Base-by-base conservation (phyloP, 352 stramenopile genomes). In the Phytopythium sindhum region DNA sequence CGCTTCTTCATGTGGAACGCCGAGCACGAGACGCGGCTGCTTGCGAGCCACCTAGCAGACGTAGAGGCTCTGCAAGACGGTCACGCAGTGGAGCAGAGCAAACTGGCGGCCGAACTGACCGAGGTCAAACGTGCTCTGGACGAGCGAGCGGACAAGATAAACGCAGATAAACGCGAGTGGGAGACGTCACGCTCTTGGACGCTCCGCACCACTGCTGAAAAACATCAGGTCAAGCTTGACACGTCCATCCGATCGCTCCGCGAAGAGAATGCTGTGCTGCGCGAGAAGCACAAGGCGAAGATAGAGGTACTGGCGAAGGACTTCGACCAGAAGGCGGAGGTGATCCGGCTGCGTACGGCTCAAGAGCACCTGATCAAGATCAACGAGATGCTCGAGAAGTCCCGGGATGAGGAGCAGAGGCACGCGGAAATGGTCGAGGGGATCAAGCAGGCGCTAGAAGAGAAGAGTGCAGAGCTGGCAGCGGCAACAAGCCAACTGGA, bases 291-390 rank as follows among this genome's bases (percentile, higher is more conserved):
- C 5, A 24, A 31, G 5, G 33, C 47, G 6, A 33, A 44, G 37
- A 39, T 29, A 24, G 19, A 71, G 14, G 28, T 55, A 12, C 48
- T 75, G 10, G 35, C 37, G 11, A 65, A 50, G 39, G 48, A 60
- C 9, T 72, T 67, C 24, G 15, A 61, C 19, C 56, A 74, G 23
- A 66, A 44, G 23, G 61, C 51, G 2, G 67, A 78, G 51, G 24
- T 70, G 4, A 57, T 67, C 33, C 58, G 55, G 8, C 52, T 76
- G 28, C 62, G 59, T 15, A 47, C 68, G 11, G 54, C 63, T 31
- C 62, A 76, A 26, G 69, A 68, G 1, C 63, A 75, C 47, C 42
- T 70, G 41, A 24, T 35, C 21, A 73, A 71, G 54, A 60, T 64
- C 2, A 76, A 71, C 26, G 66, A 73, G n/a, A 33, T 73, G 35